Base-by-base conservation (phyloP, 805 yeast species). In the Candida bentonensis region DNA sequence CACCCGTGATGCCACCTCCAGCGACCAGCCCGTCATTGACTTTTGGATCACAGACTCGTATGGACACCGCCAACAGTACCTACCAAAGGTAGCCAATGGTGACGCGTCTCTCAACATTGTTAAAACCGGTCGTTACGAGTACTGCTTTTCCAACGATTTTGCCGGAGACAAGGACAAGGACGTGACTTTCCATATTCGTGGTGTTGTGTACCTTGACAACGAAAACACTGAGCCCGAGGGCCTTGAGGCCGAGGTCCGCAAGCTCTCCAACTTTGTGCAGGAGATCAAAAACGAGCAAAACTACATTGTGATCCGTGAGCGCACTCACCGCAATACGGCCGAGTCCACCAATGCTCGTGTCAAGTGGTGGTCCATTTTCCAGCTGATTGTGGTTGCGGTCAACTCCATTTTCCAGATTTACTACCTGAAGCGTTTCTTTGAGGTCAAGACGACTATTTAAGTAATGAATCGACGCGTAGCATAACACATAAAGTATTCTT, bases 261-360 rank as follows among this genome's bases (percentile, higher is more conserved):
- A 78, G 59, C 70, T 89, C 56, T 67, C 78, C 52, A 82, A 82
- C 50, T 69, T 84, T 53, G 79, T 94, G 33, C 76, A 77, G 54
- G 95, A 86, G 55, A 87, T 92, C 48, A 82, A 83, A 66, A 89
- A 87, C 54, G 98, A 92, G 66, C 67, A 82, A 58, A 76, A 84
- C 55, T 92, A 92, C 65, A 79, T 92, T 55, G 94, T 88, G 41
- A 87, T 89, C 49, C 79, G 98, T 66, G 98, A 89, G 67, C 82
- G 96, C 68, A 83, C 94, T 15, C 98, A 89, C 64, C 82, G 98
- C 75, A 92, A 89, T 67, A 89, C 98, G 7, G 97, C 98, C 3
- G 98, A 89, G 67, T 83, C 95, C 21, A 89, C 98, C 40, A 89
- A 89, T 65, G 81, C 92, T 45, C 78, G 98, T 57, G 97, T 89